These are phyloP conservation scores for Monilinia fructigena DNA, from an alignment of 2,329 filamentous ascomycete species.

Conservation along the genomic window DNA sequence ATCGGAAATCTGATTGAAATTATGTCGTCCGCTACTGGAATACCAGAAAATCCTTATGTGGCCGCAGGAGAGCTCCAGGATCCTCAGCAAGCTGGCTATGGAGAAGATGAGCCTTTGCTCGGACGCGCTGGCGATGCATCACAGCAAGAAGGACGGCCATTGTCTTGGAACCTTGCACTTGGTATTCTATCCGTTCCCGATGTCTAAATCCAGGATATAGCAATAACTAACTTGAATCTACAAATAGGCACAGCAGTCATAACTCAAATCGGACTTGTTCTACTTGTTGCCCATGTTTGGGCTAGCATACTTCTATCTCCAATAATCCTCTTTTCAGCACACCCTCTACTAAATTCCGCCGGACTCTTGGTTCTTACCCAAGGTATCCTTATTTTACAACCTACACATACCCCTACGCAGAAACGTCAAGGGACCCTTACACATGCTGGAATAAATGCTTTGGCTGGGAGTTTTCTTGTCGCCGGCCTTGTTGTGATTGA, in stretches of 20 bases:
- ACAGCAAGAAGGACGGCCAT: slow-evolving; percentile 62
- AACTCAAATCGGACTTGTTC: slow-evolving; percentile 74
- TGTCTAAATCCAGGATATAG: background rate
- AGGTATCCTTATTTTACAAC: slow-evolving; percentile 81
- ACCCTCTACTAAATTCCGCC: slow-evolving; percentile 70
- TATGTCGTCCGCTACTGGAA: slow-evolving; percentile 70
- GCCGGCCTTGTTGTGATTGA: slow-evolving; percentile 71
- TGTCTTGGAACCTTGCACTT: slow-evolving; percentile 70
- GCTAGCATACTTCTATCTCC: slow-evolving; percentile 65
- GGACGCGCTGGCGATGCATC: slow-evolving; percentile 70
- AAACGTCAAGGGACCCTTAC: slow-evolving; percentile 60
- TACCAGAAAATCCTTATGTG: slow-evolving; percentile 51
- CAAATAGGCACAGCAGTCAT: slow-evolving; percentile 72
- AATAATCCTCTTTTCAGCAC: slow-evolving; percentile 81
- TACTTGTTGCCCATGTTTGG: slow-evolving; percentile 78
- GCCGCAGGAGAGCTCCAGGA: slow-evolving; percentile 36
- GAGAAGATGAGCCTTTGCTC: slow-evolving; percentile 68
- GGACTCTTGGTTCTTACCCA: slow-evolving; percentile 75
- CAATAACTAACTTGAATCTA: slow-evolving; percentile 30
- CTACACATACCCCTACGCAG: slow-evolving; percentile 73
- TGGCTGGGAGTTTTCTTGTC: slow-evolving; percentile 53
- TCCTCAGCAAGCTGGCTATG: slow-evolving; percentile 36
- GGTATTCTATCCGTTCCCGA: slow-evolving; percentile 50
- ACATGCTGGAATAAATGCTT: slow-evolving; percentile 69
- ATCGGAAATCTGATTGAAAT: background rate